Conservation (phyloP, 495 filamentous ascomycete genomes). For the Podospora anserina region DNA sequence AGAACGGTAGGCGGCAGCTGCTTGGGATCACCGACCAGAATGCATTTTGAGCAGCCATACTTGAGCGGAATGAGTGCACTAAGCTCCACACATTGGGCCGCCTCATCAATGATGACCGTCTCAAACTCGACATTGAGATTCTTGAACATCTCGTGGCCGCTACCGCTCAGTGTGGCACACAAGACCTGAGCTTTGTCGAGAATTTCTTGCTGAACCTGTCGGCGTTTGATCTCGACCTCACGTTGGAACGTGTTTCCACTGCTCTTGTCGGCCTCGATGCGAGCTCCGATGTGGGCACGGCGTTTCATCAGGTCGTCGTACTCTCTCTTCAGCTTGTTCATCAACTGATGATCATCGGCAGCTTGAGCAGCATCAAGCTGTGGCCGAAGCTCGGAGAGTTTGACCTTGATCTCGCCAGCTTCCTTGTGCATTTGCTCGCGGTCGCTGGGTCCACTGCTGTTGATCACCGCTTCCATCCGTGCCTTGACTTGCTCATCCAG, state of each 20-base stretch:
- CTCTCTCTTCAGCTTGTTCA: slow-evolving; percentile 66
- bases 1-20: slow-evolving; percentile 94
- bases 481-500: slow-evolving; percentile 85
- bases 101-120: slow-evolving; percentile 97
- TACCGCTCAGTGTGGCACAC: slow-evolving; percentile 91
- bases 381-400: slow-evolving; percentile 62
- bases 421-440: slow-evolving; percentile 78
- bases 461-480: slow-evolving; percentile 54
- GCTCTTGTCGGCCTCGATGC: slow-evolving; percentile 82
- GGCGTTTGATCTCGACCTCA: slow-evolving; percentile 79
- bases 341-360: slow-evolving; percentile 54
- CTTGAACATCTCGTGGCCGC: slow-evolving; percentile 97
- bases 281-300: slow-evolving; percentile 64
- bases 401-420: slow-evolving; percentile 70
- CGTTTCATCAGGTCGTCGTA: slow-evolving; percentile 76
- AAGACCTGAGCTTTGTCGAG: slow-evolving; percentile 87
- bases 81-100: slow-evolving; percentile 95
- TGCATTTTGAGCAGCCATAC: slow-evolving; percentile 94
- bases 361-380: slow-evolving; percentile 68
- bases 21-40: slow-evolving; percentile 96
- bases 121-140: slow-evolving; percentile 93
- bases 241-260: slow-evolving; percentile 71
- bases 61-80: slow-evolving; percentile 96
- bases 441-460: slow-evolving; percentile 54
- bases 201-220: slow-evolving; percentile 83